Conservation (phyloP, 2,329 filamentous ascomycete genomes). For the Colletotrichum theobromicola region DNA sequence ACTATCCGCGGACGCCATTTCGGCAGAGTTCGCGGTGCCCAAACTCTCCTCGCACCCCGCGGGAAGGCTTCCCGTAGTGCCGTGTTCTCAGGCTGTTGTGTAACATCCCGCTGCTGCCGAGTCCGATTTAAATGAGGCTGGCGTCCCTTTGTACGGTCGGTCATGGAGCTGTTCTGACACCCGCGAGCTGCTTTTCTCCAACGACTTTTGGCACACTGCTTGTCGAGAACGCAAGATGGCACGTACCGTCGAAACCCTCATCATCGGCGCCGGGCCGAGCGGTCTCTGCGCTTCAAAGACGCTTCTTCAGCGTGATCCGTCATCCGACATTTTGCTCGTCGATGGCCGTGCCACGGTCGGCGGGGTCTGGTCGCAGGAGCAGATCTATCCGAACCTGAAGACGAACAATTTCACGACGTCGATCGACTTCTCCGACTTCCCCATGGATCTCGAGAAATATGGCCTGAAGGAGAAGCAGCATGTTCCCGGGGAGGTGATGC, state of each 20-base stretch:
- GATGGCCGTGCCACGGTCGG: constrained; percentile 44
- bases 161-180: background rate
- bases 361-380: constrained; percentile 46
- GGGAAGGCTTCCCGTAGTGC: background rate
- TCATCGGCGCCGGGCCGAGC: constrained; percentile 32
- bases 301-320: constrained; percentile 46
- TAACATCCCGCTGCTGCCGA: background rate
- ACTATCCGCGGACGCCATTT: constrained; percentile 12
- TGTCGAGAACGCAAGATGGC: background rate
- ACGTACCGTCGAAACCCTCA: constrained; percentile 21
- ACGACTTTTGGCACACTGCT: background rate
- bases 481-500: constrained; percentile 61
- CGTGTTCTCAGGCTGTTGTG: background rate
- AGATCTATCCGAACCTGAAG: constrained; percentile 46
- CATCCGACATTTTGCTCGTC: constrained; percentile 44
- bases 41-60: background rate
- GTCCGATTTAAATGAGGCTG: background rate
- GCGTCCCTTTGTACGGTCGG: accelerated
- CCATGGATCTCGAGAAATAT: constrained; percentile 33
- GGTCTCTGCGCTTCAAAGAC: constrained; percentile 54
- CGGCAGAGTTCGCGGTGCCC: background rate
- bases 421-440: constrained; percentile 43
- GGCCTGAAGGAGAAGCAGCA: constrained; percentile 40
- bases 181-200: background rate
- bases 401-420: constrained; percentile 47